Percentiles rank a stretch among this genome's conserved stretches.
These are phyloP conservation scores for Fragilaria crotonensis DNA, from an alignment of 108 stramenopile genomes.

Conservation along the genomic window DNA sequence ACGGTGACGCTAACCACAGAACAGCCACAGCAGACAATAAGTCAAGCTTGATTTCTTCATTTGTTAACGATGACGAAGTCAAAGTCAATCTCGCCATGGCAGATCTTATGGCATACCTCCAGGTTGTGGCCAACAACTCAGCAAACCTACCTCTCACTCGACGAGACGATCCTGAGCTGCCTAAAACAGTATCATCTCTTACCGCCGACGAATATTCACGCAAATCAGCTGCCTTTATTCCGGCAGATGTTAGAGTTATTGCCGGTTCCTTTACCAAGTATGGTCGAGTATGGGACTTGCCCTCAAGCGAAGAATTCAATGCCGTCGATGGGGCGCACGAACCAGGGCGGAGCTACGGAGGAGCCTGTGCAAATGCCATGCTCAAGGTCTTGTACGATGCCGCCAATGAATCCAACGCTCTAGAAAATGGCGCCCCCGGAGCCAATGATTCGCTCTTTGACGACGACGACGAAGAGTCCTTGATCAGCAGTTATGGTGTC, in stretches of 20 bases:
- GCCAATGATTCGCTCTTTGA: constrained; percentile 45
- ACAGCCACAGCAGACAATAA: background rate
- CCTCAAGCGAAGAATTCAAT: constrained; percentile 62
- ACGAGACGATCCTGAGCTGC: constrained; percentile 78
- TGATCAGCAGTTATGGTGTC: background rate
- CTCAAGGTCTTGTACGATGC: constrained; percentile 84
- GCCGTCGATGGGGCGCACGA: constrained; percentile 51
- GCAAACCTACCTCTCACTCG: constrained; percentile 73
- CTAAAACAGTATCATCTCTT: constrained; percentile 44
- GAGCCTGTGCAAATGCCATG: constrained; percentile 69
- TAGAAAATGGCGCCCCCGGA: constrained; percentile 6
- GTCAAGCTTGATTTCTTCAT: background rate
- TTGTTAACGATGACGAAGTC: constrained; percentile 49
- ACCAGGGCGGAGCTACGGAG: constrained; percentile 75
- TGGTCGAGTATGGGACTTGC: constrained; percentile 74
- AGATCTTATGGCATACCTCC: constrained; percentile 82
- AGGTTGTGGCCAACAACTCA: constrained; percentile 76
- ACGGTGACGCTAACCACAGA: background rate
- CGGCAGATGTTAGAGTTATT: constrained; percentile 72
- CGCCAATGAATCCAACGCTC: constrained; percentile 46
- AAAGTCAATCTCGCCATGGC: constrained; percentile 70
- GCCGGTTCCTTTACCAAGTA: constrained; percentile 65
- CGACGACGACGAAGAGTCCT: constrained; percentile 64
- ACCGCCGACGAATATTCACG: constrained; percentile 71
- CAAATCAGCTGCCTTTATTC: constrained; percentile 76